Conservation (phyloP, 2,329 filamentous ascomycete species). For the Paraphoma chrysanthemicola region DNA sequence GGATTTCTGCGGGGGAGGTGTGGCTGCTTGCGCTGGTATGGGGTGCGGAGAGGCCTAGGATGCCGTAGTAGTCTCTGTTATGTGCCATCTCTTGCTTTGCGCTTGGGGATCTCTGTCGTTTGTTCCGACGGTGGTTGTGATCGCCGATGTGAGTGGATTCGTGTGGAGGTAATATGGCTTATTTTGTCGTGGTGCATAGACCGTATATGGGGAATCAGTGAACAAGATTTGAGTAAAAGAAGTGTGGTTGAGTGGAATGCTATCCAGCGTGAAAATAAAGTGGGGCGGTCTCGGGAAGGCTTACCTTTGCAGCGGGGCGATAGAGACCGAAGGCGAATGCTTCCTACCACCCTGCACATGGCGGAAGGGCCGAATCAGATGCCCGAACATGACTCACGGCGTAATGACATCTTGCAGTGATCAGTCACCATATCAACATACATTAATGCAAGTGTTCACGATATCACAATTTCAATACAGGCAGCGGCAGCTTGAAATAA, state of each 20-base stretch:
- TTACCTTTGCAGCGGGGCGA: conserved; percentile 13
- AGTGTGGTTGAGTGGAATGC: conserved; percentile 7
- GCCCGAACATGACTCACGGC: conserved; percentile 3
- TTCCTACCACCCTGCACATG: conserved; percentile 2
- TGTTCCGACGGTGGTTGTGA: not conserved
- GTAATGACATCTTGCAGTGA: not conserved
- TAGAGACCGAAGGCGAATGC: not conserved
- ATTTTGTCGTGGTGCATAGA: not conserved
- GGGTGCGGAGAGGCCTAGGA: conserved; percentile 29
- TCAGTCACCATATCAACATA: not conserved
- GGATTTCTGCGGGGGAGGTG: conserved; percentile 10
- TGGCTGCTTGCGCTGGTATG: conserved; percentile 2
- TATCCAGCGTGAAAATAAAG: conserved; percentile 13
- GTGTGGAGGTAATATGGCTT: not conserved
- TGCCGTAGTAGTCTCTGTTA: conserved; percentile 39
- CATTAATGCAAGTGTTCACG: too few species aligned
- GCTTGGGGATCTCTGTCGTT: not conserved
- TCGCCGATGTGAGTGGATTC: not conserved
- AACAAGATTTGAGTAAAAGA: not conserved
- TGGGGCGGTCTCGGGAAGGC: conserved; percentile 6
- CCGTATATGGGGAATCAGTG: not conserved
- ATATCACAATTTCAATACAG: not conserved
- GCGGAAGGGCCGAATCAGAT: conserved; percentile 12
- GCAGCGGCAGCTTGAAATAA: conserved; percentile 25
- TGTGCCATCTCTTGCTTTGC: conserved; percentile 21